phyloP scores from a whole-genome alignment of 495 filamentous ascomycete species.

The Aspergillus sclerotiicarbonarius region DNA sequence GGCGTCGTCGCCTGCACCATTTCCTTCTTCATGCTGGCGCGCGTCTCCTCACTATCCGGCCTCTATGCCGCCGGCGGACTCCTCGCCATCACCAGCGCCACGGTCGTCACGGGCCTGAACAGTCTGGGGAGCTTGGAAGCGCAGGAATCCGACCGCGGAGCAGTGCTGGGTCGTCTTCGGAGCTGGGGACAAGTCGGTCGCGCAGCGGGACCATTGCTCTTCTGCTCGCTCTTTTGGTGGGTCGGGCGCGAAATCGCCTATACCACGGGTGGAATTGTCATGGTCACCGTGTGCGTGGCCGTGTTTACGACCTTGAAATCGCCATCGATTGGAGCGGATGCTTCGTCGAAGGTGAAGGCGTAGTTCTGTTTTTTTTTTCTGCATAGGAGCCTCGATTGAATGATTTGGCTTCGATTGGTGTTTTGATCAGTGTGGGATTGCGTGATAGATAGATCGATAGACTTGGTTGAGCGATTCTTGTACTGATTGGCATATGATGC shows the following conservation, averaged over 20 bases:
- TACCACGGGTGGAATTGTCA: conserved; percentile 71
- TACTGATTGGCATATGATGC: background rate
- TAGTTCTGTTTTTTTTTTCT: background rate
- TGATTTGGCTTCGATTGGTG: background rate
- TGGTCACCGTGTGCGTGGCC: conserved; percentile 67
- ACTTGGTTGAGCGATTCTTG: background rate
- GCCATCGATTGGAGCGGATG: conserved; percentile 23
- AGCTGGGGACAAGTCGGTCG: conserved; percentile 87
- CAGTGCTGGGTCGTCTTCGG: conserved; percentile 78
- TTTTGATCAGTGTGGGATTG: background rate
- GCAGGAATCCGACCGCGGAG: conserved; percentile 72
- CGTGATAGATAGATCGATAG: background rate
- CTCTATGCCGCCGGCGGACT: conserved; percentile 80
- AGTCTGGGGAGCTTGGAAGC: conserved; percentile 89
- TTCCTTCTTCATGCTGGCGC: conserved; percentile 79
- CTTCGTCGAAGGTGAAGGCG: conserved; percentile 9
- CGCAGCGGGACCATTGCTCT: conserved; percentile 80
- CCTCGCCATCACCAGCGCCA: conserved; percentile 84
- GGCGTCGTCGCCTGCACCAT: conserved; percentile 74
- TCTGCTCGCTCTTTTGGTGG: conserved; percentile 99
- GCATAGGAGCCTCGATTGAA: too few relatives aligned
- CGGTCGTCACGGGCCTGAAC: conserved; percentile 92
- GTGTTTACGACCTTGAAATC: conserved; percentile 66
- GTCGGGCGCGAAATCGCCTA: conserved; percentile 87
- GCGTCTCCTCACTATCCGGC: conserved; percentile 57